A percentile compares a stretch with the other conserved stretches of the same genome.
These are phyloP conservation scores for Lactuca sativa DNA, from an alignment of 129 eudicot genomes.

Conservation along the genomic window DNA sequence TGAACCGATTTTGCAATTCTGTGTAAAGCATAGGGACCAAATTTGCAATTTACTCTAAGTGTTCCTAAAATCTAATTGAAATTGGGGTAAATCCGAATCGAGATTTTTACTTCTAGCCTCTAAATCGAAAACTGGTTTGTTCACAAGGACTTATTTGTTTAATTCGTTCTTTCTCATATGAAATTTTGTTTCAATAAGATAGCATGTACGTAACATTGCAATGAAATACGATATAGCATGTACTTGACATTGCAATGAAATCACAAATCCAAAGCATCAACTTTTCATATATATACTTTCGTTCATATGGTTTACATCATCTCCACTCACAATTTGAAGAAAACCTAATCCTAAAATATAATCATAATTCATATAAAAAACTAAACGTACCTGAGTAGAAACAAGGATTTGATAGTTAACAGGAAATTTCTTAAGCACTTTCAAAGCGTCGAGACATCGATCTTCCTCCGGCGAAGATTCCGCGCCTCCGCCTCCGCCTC, in stretches of 20 bases:
- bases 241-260: not conserved
- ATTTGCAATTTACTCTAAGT: too few relatives aligned
- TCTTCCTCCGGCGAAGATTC: conserved; percentile 63
- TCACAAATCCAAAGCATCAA: not conserved
- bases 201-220: not conserved
- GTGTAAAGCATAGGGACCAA: too few relatives aligned
- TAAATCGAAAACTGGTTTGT: conserved; percentile 3
- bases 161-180: not conserved
- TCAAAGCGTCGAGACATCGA: conserved; percentile 73
- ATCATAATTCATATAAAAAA: not conserved
- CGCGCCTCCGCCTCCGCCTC: conserved; percentile 14
- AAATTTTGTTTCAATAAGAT: not conserved
- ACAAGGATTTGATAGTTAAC: conserved; percentile 76
- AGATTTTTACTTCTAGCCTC: not conserved
- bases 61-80: not conserved
- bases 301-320: not conserved
- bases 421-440: conserved; percentile 62
- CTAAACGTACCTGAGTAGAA: conserved; percentile 60
- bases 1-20: too few relatives aligned
- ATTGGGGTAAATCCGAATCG: not conserved
- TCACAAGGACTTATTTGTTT: not conserved
- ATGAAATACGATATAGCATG: not conserved
- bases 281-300: not conserved
- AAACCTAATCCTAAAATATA: conserved; percentile 1
- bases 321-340: not conserved